Percentiles rank a stretch among this genome's conserved stretches.
Evolutionary conservation across 2,329 filamentous ascomycete species (phyloP).

Genomic region (Xylariaceae sp.): DNA sequence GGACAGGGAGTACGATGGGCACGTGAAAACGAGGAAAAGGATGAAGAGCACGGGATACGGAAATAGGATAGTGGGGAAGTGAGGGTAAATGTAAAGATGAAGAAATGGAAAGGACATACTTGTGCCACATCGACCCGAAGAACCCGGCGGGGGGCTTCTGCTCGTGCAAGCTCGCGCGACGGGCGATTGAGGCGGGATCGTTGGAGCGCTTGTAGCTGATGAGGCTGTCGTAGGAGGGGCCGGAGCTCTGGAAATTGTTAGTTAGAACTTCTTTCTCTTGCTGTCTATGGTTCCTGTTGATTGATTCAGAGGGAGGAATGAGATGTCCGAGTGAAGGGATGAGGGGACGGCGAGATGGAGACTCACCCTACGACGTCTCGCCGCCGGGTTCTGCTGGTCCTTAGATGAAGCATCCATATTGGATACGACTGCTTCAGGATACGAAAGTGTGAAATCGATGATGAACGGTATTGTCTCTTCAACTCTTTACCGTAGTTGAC

Average conservation of each 20-base stretch:
- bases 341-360: too few relatives aligned
- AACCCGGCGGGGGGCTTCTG: slow-evolving; percentile 47
- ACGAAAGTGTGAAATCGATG: too few relatives aligned
- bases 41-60: too few relatives aligned
- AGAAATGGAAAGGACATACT: slow-evolving; percentile 36
- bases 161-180: slow-evolving; percentile 51
- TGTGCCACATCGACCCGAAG: slow-evolving; percentile 53
- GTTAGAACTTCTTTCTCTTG: not conserved
- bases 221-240: slow-evolving; percentile 48
- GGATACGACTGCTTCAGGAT: not conserved
- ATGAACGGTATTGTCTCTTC: too few relatives aligned
- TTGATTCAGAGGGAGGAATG: too few relatives aligned
- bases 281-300: too few relatives aligned
- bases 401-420: slow-evolving; percentile 23
- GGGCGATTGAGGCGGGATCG: slow-evolving; percentile 39
- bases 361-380: slow-evolving; percentile 27
- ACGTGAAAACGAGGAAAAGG: too few relatives aligned
- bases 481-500: too few relatives aligned
- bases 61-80: too few relatives aligned
- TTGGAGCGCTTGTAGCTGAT: slow-evolving; percentile 46
- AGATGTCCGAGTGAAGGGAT: too few relatives aligned
- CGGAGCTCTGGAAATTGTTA: slow-evolving; percentile 37
- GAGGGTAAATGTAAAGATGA: not conserved
- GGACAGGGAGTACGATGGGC: not conserved
- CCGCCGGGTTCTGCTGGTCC: slow-evolving; percentile 9